Conservation (phyloP, 495 filamentous ascomycete genomes). For the Penicillium chermesinum region DNA sequence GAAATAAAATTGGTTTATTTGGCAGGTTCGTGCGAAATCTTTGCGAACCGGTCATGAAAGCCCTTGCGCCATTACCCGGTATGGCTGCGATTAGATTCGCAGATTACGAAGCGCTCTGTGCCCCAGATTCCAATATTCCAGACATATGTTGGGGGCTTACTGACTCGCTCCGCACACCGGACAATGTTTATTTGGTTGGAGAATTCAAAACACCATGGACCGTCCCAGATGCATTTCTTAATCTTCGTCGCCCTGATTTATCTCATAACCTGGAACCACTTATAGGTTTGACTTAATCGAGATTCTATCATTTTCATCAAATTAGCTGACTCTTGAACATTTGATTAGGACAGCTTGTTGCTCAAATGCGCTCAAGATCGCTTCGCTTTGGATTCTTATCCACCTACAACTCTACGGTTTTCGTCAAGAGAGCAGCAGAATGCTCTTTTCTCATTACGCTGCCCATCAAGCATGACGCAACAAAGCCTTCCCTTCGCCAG, state of each 20-base stretch:
- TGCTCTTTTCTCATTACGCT: background rate
- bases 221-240: background rate
- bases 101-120: background rate
- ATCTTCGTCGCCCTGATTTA: background rate
- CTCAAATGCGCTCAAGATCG: background rate
- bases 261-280: background rate
- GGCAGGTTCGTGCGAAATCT: constrained; percentile 2
- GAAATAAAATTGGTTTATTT: constrained; percentile 2
- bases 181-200: background rate
- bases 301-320: background rate
- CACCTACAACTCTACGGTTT: constrained; percentile 5
- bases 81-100: constrained; percentile 1
- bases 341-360: constrained; percentile 3
- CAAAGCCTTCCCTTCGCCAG: constrained; percentile 2
- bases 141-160: constrained; percentile 1
- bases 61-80: background rate
- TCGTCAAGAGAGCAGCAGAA: constrained; percentile 1
- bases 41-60: constrained; percentile 4
- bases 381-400: constrained; percentile 1
- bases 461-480: background rate
- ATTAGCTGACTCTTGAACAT: background rate
- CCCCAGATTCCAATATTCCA: background rate
- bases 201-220: constrained; percentile 9
- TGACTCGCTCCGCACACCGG: background rate
- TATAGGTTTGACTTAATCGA: background rate